Percentiles rank a stretch among this genome's conserved stretches.
Evolutionary conservation across 352 stramenopile genomes (phyloP).

Genomic region (Pythium phragmiticola): DNA sequence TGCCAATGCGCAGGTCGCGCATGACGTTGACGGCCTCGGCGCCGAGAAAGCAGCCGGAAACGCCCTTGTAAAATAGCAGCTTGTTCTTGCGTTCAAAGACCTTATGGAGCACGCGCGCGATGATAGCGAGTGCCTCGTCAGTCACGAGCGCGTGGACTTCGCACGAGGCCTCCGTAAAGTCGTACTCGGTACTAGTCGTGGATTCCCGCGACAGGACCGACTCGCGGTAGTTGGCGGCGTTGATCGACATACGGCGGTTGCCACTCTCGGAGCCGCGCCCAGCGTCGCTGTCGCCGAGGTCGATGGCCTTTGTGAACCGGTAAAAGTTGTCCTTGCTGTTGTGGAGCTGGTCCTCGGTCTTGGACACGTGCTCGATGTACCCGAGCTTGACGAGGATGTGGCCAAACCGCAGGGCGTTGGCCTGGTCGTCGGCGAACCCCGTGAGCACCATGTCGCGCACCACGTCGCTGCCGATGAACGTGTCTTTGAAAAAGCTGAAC

Average conservation of each 20-base stretch:
- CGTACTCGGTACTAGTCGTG: slow-evolving; percentile 55
- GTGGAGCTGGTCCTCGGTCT: slow-evolving; percentile 72
- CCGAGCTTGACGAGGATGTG: slow-evolving; percentile 81
- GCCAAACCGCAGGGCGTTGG: slow-evolving; percentile 62
- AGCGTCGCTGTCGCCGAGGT: slow-evolving; percentile 39
- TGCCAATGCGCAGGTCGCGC: slow-evolving; percentile 68
- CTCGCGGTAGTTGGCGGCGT: slow-evolving; percentile 68
- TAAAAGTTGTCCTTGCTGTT: slow-evolving; percentile 88
- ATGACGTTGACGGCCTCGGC: slow-evolving; percentile 84
- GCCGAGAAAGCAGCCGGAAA: slow-evolving; percentile 77
- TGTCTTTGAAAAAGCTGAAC: slow-evolving; percentile 88
- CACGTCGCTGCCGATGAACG: slow-evolving; percentile 74
- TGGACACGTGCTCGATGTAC: slow-evolving; percentile 82
- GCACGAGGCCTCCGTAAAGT: slow-evolving; percentile 71
- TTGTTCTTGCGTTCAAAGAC: slow-evolving; percentile 89
- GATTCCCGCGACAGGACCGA: slow-evolving; percentile 72
- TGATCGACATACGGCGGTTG: slow-evolving; percentile 50
- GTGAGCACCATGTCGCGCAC: slow-evolving; percentile 71
- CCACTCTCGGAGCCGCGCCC: slow-evolving; percentile 30
- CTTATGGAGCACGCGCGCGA: slow-evolving; percentile 72
- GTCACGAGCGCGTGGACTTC: slow-evolving; percentile 81
- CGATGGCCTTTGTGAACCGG: slow-evolving; percentile 68
- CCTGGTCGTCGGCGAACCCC: slow-evolving; percentile 78
- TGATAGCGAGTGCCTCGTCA: slow-evolving; percentile 65
- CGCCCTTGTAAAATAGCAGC: slow-evolving; percentile 85